Evolutionary conservation across 225 moss, liverwort and hornwort species (phyloP).

Genomic region (Physcomitrium patens): DNA sequence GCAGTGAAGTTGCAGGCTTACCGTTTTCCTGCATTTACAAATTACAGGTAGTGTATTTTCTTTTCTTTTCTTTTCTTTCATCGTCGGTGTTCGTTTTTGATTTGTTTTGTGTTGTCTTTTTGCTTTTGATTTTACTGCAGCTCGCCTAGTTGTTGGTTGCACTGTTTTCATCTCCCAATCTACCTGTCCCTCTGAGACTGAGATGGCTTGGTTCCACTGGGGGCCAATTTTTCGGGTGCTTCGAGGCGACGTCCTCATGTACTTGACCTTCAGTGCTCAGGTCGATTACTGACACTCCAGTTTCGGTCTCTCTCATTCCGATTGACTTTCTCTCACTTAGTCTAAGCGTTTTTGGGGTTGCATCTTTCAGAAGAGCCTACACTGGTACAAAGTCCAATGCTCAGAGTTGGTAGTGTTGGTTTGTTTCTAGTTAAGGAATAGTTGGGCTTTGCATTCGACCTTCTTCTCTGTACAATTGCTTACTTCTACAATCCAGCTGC

Average conservation of each 20-base stretch:
- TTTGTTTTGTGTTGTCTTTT: too few species aligned
- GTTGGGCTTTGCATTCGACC: conserved; percentile 7
- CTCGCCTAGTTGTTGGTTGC: conserved; percentile 4
- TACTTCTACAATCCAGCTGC: conserved; percentile 20
- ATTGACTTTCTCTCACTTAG: conserved; percentile 36
- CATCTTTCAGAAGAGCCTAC: not conserved
- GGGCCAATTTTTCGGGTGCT: conserved; percentile 6
- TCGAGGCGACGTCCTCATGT: conserved; percentile 24
- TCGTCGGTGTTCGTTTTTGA: too few species aligned
- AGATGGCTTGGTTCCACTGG: conserved; percentile 26
- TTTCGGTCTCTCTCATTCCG: conserved; percentile 24
- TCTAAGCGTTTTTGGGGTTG: not conserved
- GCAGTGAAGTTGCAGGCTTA: too few species aligned
- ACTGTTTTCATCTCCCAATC: conserved; percentile 1
- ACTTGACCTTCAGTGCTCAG: conserved; percentile 20
- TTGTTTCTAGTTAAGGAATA: not conserved
- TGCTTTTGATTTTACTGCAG: conserved; percentile 3
- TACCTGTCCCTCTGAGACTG: conserved; percentile 8
- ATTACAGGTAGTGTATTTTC: too few species aligned
- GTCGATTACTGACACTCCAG: conserved; percentile 30
- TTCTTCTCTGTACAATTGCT: conserved; percentile 22
- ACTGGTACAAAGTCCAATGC: conserved; percentile 1
- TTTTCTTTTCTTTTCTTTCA: too few species aligned
- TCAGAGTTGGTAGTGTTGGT: not conserved
- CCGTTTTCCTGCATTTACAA: too few species aligned